A percentile compares a stretch with the other conserved stretches of the same genome.
Conservation (phyloP, 1,284 basidiomycete genomes). For the Puccinia triticina region DNA sequence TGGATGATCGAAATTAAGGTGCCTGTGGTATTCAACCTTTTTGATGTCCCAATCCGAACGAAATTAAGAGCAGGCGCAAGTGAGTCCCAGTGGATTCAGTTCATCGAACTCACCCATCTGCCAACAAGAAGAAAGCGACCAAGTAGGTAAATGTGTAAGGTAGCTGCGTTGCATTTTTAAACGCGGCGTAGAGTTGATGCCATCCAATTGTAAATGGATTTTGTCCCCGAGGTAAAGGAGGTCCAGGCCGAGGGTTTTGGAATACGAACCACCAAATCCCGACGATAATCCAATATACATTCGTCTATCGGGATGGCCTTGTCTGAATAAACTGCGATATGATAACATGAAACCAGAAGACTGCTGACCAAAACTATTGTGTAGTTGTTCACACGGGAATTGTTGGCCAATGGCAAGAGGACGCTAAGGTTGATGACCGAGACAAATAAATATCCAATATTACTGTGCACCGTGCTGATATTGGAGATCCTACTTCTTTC, state of each 20-base stretch:
- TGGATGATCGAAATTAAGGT: constrained; percentile 47
- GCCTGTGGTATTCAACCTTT: constrained; percentile 48
- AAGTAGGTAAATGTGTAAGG: constrained; percentile 46
- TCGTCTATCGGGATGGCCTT: constrained; percentile 17
- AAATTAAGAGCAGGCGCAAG: not conserved
- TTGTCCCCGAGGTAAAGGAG: constrained; percentile 14
- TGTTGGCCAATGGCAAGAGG: constrained; percentile 36
- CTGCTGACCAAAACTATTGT: constrained; percentile 46
- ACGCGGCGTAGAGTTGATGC: constrained; percentile 16
- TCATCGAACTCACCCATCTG: constrained; percentile 40
- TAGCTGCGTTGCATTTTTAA: constrained; percentile 31
- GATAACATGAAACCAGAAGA: not conserved
- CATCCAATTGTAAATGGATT: constrained; percentile 43
- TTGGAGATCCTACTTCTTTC: constrained; percentile 42
- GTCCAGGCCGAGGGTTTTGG: constrained; percentile 42
- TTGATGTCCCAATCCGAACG: not conserved
- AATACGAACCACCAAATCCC: constrained; percentile 52
- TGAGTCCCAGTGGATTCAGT: not conserved
- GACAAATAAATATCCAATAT: constrained; percentile 44
- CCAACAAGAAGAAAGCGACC: constrained; percentile 46
- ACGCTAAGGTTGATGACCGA: constrained; percentile 34
- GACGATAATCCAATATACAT: constrained; percentile 41
- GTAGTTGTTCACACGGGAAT: constrained; percentile 41
- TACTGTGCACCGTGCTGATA: constrained; percentile 47
- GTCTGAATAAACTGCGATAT: not conserved